phyloP scores from a whole-genome alignment of 2,329 filamentous ascomycete genomes.

The Talaromyces sp. region DNA sequence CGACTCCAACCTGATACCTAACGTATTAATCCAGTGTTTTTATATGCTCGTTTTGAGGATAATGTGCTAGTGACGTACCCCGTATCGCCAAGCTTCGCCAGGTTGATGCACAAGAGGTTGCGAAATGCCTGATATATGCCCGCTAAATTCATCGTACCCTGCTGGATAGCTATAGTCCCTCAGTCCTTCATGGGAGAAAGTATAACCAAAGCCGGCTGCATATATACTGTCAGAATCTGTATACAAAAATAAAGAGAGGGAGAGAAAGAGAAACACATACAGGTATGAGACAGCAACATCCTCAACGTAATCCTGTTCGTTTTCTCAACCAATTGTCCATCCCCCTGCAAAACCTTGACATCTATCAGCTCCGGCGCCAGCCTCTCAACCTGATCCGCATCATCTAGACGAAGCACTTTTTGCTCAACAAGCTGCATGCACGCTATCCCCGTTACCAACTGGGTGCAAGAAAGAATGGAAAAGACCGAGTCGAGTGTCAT shows the following conservation, averaged over 20 bases:
- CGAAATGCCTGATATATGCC: constrained; percentile 47
- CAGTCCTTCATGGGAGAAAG: constrained; percentile 43
- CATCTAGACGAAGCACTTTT: constrained; percentile 46
- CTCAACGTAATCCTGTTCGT: constrained; percentile 45
- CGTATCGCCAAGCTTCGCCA: constrained; percentile 59
- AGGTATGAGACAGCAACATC: constrained; percentile 49
- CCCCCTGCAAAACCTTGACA: constrained; percentile 34
- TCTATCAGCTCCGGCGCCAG: constrained; percentile 45
- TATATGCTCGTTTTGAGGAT: neutral
- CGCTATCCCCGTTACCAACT: constrained; percentile 50
- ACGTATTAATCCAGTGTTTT: neutral
- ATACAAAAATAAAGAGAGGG: neutral
- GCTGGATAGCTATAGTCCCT: constrained; percentile 37
- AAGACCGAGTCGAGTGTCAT: constrained; percentile 24
- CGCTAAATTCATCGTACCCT: constrained; percentile 55
- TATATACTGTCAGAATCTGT: constrained; percentile 15
- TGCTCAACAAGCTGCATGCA: constrained; percentile 56
- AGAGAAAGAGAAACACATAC: constrained; percentile 21
- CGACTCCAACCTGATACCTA: constrained; percentile 36
- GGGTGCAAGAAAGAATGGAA: constrained; percentile 57
- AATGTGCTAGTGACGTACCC: constrained; percentile 14
- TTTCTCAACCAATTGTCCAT: constrained; percentile 29
- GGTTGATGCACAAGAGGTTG: constrained; percentile 61
- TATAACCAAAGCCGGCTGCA: constrained; percentile 38
- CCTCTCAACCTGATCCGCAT: constrained; percentile 42